phyloP scores from a whole-genome alignment of 768 basidiomycete species.

The Tricholoma flavovirens region DNA sequence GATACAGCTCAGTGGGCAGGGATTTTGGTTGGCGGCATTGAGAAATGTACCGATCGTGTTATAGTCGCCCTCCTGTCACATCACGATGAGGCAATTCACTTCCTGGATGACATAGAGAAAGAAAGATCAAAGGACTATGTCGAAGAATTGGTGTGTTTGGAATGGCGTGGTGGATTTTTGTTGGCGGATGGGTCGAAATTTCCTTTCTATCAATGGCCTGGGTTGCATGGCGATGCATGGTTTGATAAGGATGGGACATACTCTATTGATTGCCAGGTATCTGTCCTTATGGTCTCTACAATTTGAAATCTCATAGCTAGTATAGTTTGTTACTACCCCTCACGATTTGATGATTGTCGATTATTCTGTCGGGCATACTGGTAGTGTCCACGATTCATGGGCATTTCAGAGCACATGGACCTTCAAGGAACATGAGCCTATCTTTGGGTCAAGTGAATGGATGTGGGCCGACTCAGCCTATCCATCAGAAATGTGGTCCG shows the following conservation, averaged over 20 bases:
- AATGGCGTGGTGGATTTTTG: constrained; percentile 21
- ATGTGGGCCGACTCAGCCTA: constrained; percentile 30
- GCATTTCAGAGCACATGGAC: constrained; percentile 16
- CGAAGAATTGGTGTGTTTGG: constrained; percentile 4
- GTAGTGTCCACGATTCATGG: constrained; percentile 16
- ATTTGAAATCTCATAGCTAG: neutral
- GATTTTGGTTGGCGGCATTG: no score
- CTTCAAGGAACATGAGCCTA: constrained; percentile 7
- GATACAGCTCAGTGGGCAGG: constrained; percentile 12
- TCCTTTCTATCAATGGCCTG: constrained; percentile 18
- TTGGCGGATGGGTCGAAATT: constrained; percentile 21
- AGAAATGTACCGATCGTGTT: constrained; percentile 18
- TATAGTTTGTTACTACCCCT: constrained; percentile 8
- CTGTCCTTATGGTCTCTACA: neutral
- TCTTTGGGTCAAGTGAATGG: constrained; percentile 20
- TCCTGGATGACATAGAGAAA: constrained; percentile 5
- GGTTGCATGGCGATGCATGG: constrained; percentile 17
- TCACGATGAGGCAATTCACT: neutral
- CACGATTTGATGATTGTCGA: constrained; percentile 12
- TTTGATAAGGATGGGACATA: constrained; percentile 17
- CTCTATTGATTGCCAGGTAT: constrained; percentile 14
- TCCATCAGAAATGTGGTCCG: constrained; percentile 7
- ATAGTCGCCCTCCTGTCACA: no score
- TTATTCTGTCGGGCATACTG: neutral
- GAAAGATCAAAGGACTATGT: constrained; percentile 6